phyloP scores from a whole-genome alignment of 2,329 filamentous ascomycete genomes.

The Colletotrichum somersetense region DNA sequence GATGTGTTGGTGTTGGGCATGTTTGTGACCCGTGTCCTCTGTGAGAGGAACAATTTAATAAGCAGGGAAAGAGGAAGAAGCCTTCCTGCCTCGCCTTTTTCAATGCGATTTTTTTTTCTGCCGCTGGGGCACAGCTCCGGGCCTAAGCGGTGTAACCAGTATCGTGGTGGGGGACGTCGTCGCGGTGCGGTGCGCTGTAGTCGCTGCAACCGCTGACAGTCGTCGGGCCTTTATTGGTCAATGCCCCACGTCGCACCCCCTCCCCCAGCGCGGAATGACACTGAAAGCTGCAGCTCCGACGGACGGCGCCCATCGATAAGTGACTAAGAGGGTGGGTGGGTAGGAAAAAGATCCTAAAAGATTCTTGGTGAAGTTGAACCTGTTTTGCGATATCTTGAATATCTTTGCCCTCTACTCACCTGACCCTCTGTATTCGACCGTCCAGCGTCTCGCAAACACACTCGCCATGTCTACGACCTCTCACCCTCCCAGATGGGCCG shows the following conservation, averaged over 20 bases:
- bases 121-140: slow-evolving; percentile 16
- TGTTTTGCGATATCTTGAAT: neutral
- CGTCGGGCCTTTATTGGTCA: slow-evolving; percentile 30
- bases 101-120: slow-evolving; percentile 38
- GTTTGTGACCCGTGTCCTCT: slow-evolving; percentile 43
- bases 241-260: slow-evolving; percentile 28
- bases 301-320: slow-evolving; percentile 27
- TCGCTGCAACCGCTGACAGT: slow-evolving; percentile 25
- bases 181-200: neutral
- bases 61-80: slow-evolving; percentile 32
- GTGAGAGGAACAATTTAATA: slow-evolving; percentile 22
- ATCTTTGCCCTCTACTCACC: neutral
- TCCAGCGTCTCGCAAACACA: neutral
- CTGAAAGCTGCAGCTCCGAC: slow-evolving; percentile 33
- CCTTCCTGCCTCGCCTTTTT: slow-evolving; percentile 36
- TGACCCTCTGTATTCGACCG: neutral
- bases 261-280: slow-evolving; percentile 10
- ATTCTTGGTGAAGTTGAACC: neutral
- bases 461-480: slow-evolving; percentile 35
- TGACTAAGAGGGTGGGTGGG: neutral
- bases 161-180: slow-evolving; percentile 20
- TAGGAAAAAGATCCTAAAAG: slow-evolving; percentile 11
- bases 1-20: slow-evolving; percentile 36
- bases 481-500: slow-evolving; percentile 72
- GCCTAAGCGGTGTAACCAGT: slow-evolving; percentile 34